These are phyloP conservation scores for Areca catechu DNA, from an alignment of 176 grass and related monocot genomes.

Conservation along the genomic window DNA sequence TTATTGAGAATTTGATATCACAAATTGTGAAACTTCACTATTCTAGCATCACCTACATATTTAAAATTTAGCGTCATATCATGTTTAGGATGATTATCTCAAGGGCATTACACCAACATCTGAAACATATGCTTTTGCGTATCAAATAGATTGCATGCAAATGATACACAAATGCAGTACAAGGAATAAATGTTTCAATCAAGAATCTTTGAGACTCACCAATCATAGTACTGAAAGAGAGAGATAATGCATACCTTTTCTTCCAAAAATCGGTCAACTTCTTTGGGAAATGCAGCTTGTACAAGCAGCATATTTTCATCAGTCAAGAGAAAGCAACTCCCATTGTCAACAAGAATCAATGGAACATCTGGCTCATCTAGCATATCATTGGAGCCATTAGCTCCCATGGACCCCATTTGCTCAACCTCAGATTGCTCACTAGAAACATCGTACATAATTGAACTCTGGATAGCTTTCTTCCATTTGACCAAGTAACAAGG, in stretches of 20 bases:
- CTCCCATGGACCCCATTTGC: conserved; percentile 12
- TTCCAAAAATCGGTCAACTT: conserved; percentile 46
- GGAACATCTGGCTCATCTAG: conserved; percentile 68
- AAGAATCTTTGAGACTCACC: no score
- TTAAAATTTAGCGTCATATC: no score
- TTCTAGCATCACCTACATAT: no score
- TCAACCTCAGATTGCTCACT: conserved; percentile 30
- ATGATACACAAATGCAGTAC: no score
- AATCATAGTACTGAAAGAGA: no score
- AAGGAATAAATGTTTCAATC: no score
- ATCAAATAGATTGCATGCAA: no score
- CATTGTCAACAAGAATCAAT: conserved; percentile 51
- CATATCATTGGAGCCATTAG: conserved; percentile 32
- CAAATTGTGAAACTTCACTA: no score
- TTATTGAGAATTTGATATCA: no score
- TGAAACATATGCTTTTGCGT: no score
- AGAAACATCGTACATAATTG: conserved; percentile 8
- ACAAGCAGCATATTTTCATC: conserved; percentile 90
- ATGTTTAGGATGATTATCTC: no score
- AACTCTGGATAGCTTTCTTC: conserved; percentile 32
- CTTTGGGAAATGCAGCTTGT: conserved; percentile 70
- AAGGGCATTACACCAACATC: no score
- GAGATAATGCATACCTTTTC: conserved; percentile 35
- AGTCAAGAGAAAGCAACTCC: conserved; percentile 46
- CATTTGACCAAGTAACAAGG: conserved; percentile 84